Evolutionary conservation across 2,329 filamentous ascomycete species (phyloP).

Genomic region (Pestalotiopsis sp.): DNA sequence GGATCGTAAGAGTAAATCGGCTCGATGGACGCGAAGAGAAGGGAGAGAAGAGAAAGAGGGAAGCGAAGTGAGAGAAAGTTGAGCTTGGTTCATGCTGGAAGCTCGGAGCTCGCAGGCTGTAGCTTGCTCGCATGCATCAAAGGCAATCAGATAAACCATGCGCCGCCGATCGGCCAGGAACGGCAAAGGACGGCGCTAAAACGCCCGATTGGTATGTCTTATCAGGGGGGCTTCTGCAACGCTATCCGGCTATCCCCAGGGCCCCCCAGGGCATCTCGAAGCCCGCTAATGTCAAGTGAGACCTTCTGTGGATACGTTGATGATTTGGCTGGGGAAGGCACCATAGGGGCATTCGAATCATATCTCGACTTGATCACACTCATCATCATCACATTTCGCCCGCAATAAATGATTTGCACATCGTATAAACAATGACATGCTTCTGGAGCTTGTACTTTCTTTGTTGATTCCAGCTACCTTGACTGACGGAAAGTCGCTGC

Average conservation of each 20-base stretch:
- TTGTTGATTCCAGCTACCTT: no score
- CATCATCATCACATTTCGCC: no score
- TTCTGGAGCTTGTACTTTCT: no score
- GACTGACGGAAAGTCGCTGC: no score
- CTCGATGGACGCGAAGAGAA: neutral
- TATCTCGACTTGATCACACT: neutral
- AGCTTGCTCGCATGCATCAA: neutral
- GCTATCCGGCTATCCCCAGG: neutral
- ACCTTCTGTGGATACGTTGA: neutral
- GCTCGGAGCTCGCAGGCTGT: neutral
- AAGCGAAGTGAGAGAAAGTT: neutral
- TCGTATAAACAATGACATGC: no score
- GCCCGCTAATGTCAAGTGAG: neutral
- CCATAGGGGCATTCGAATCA: neutral
- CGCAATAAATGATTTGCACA: no score
- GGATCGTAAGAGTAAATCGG: neutral
- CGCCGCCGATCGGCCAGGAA: conserved; percentile 10
- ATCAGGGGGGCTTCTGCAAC: neutral
- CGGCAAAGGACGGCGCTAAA: conserved; percentile 7
- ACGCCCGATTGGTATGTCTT: conserved; percentile 5
- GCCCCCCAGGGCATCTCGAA: neutral
- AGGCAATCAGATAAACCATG: neutral
- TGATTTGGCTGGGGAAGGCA: neutral
- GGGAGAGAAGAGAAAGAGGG: neutral
- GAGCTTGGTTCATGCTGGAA: neutral